Base-by-base conservation (phyloP, 495 filamentous ascomycete species). In the Bathelium albidoporum region DNA sequence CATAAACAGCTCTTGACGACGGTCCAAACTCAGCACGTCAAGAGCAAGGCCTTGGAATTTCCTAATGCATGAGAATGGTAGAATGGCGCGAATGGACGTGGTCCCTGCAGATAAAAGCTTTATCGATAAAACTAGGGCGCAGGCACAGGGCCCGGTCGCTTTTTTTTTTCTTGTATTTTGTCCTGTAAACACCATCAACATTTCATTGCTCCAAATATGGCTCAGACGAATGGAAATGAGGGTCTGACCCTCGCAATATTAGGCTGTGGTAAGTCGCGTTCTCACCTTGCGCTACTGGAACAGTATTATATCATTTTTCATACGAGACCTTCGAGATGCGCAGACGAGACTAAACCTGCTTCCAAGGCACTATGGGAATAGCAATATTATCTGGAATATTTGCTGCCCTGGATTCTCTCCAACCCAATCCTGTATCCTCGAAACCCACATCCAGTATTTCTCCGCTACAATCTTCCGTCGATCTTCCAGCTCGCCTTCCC, bases 301-400 rank as follows among this genome's bases (percentile, higher is more conserved):
- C 5, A n/a, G n/a, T n/a, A n/a, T n/a, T n/a, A n/a, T n/a, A n/a
- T n/a, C n/a, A n/a, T n/a, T n/a, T n/a, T n/a, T n/a, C n/a, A n/a
- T n/a, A n/a, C n/a, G n/a, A n/a, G n/a, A n/a, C n/a, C n/a, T n/a
- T n/a, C n/a, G n/a, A n/a, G n/a, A n/a, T n/a, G n/a, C n/a, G n/a
- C n/a, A n/a, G n/a, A n/a, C n/a, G n/a, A n/a, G n/a, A n/a, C 34
- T 39, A 39, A 39, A n/a, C n/a, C n/a, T 34, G 29, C 29, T 41
- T 44, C 16, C 31, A 29, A 77, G 89, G 90, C 60, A 93, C 89
- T 24, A 86, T 95, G 82, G 90, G 90, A 55, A 87, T 89, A 52
- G 88, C 90, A 39, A 91, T 95, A 67, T 82, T 94, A 58, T 88
- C 85, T 5, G 90, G 90, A 55, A 89, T 95, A 67, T 83, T 92